Evolutionary conservation across 371 early-diverging fungal genomes (phyloP), one percentile per base, ranked within the genome.

Genomic region (Mucor piriformis): DNA sequence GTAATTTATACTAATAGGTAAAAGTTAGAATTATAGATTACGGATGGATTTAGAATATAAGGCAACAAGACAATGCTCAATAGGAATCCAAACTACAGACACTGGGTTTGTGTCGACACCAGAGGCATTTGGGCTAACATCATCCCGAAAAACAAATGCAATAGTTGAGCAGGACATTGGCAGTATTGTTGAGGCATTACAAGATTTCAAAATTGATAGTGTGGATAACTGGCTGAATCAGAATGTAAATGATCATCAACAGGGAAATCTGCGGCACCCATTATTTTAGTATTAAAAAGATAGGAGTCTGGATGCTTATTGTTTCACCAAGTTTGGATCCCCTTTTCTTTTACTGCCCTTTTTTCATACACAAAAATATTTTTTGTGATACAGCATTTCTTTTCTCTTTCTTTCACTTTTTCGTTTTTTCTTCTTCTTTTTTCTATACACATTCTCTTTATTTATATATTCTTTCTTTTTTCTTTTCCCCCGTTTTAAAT

Each of bases 81-180:
- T 29, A 29, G 29, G 29, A 8, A 29, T 29, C 29, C 29, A 29
- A 29, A 29, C 29, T 29, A 37, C 38, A 37, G 38, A 37, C 20
- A 55, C 63, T 1, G 54, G 59, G 10, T 53, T 63, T 60, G 60
- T 42, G 47, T 44, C 63, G 27, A 60, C 61, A 47, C 57, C 66
- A 15, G 66, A 66, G 48, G 66, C 61, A 40, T 57, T 66, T 57
- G 61, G 54, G 35, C 11, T 48, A 24, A 51, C 55, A 37, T 3
- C 16, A 13, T 24, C 24, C 46, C 25, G 38, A 44, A 44, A 44
- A 33, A 27, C 21, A 13, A 27, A 16, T 8, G 61, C 60, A 34
- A 43, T 33, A 32, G 60, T 66, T 34, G 66, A 53, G 12, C 50
- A 11, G 3, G 15, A 50, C 27, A 37, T 37, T 37, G 1, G 38